Percentiles rank a stretch among this genome's conserved stretches.
Evolutionary conservation across 306 rosid genomes (phyloP).

Genomic region (Mimosa pudica): DNA sequence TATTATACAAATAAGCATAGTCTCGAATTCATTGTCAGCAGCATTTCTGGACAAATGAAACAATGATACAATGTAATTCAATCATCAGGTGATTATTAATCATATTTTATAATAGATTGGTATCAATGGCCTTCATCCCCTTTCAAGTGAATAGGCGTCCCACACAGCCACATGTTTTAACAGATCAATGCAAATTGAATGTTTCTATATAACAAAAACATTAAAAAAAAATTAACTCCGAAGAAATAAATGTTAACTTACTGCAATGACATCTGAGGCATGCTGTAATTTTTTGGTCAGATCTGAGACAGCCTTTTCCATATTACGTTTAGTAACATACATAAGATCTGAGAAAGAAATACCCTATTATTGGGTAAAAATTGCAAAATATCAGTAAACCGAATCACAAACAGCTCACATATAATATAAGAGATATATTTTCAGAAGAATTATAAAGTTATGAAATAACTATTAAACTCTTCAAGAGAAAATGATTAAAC

Average conservation of each 20-base stretch:
- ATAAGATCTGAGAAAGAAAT: constrained; percentile 84
- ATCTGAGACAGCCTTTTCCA: constrained; percentile 86
- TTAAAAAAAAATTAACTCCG: constrained; percentile 19
- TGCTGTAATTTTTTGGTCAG: constrained; percentile 82
- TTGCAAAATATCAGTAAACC: constrained; percentile 5
- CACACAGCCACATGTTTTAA: neutral
- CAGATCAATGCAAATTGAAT: constrained; percentile 1
- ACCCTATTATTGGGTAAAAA: constrained; percentile 56
- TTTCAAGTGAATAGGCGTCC: constrained; percentile 12
- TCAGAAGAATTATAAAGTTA: constrained; percentile 7
- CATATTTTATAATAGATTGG: neutral
- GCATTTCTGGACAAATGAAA: neutral
- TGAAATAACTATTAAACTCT: constrained; percentile 3
- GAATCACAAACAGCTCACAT: constrained; percentile 17
- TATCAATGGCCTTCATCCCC: neutral
- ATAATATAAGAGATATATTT: constrained; percentile 14
- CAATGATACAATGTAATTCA: constrained; percentile 16
- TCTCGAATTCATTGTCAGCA: neutral
- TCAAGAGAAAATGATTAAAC: constrained; percentile 17
- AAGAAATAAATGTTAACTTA: constrained; percentile 48
- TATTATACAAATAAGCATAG: neutral
- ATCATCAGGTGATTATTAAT: constrained; percentile 1
- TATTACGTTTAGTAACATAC: constrained; percentile 88
- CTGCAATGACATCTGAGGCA: constrained; percentile 84
- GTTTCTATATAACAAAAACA: constrained; percentile 13